These are phyloP conservation scores for Plasmodium gonderi DNA, from an alignment of 169 alveolate species.

Conservation along the genomic window DNA sequence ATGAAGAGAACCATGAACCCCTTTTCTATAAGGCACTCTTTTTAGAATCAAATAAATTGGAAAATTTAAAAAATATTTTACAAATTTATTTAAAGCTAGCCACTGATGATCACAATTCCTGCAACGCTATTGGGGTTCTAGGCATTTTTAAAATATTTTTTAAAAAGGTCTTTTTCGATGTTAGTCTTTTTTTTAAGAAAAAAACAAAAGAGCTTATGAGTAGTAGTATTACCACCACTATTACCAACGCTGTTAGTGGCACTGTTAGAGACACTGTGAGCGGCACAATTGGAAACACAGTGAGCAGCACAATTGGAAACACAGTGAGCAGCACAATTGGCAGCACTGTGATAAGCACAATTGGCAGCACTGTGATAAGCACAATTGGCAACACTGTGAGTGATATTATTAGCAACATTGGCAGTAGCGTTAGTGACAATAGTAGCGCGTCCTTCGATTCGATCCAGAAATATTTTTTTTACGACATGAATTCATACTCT, in stretches of 20 bases:
- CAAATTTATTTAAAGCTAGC: conserved; percentile 55
- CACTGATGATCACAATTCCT: conserved; percentile 51
- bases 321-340: no score
- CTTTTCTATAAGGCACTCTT: conserved; percentile 46
- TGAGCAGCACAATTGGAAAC: no score
- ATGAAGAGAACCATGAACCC: conserved; percentile 54
- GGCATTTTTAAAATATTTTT: conserved; percentile 60
- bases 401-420: neutral
- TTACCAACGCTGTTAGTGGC: neutral
- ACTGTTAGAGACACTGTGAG: no score
- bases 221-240: neutral
- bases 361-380: no score
- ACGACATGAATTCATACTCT: conserved; percentile 1
- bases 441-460: neutral
- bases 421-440: neutral
- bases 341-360: no score
- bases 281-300: no score
- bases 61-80: conserved; percentile 37
- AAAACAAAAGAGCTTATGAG: neutral
- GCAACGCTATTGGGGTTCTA: conserved; percentile 65
- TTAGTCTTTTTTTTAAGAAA: neutral
- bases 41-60: conserved; percentile 54
- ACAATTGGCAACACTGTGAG: neutral
- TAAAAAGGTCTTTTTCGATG: conserved; percentile 41
- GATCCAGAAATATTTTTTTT: neutral